Evolutionary conservation across 129 eudicot genomes (phyloP).

Genomic region (Silybum marianum): DNA sequence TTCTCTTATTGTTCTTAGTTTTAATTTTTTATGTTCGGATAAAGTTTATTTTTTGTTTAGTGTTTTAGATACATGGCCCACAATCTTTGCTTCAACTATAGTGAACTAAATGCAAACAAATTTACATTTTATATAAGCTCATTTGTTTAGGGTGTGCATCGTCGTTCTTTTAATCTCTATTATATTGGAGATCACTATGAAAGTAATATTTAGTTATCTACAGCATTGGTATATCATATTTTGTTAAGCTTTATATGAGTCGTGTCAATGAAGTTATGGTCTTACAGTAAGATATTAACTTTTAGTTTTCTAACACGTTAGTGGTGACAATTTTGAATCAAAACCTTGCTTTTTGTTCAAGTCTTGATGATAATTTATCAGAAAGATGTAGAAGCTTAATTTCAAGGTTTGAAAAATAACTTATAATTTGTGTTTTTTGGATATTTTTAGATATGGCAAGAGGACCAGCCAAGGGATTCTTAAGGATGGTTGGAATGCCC

Average conservation of each 20-base stretch:
- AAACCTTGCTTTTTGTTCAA: conserved; percentile 21
- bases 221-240: background rate
- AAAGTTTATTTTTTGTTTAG: background rate
- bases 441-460: conserved; percentile 65
- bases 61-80: background rate
- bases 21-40: background rate
- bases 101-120: background rate
- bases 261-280: background rate
- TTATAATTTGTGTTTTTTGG: conserved; percentile 12
- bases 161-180: background rate
- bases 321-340: too few species aligned
- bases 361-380: conserved; percentile 12
- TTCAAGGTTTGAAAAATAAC: conserved; percentile 6
- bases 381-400: conserved; percentile 6
- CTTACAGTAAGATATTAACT: background rate
- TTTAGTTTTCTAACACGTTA: background rate
- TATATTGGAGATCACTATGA: background rate
- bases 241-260: background rate
- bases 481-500: conserved; percentile 72
- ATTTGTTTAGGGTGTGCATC: background rate
- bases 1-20: background rate
- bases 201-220: background rate
- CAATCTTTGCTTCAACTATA: background rate
- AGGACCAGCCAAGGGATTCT: conserved; percentile 73
- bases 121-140: background rate